phyloP scores from a whole-genome alignment of 2,329 filamentous ascomycete genomes.

The Cladosporium sp. region DNA sequence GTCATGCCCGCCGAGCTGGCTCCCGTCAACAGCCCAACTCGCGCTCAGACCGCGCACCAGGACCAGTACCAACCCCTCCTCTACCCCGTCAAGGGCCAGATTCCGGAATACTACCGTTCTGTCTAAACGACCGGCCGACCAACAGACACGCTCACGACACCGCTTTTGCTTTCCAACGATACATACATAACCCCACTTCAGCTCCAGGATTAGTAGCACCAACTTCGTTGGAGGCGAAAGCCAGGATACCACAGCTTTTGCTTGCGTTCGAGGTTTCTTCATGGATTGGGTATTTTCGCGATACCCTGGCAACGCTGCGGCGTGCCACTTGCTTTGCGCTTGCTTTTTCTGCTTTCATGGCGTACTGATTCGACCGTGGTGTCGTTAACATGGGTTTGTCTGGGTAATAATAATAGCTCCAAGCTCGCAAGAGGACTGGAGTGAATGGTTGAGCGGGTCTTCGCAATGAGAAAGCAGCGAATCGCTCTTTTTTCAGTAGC shows the following conservation, averaged over 20 bases:
- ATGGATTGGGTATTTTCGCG: neutral
- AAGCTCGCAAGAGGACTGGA: neutral
- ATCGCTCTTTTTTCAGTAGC: neutral
- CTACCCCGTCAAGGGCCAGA: neutral
- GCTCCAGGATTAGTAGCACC: neutral
- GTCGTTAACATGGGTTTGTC: neutral
- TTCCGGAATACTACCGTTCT: neutral
- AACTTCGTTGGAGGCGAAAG: neutral
- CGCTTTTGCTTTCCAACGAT: neutral
- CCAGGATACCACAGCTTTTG: neutral
- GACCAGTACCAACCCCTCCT: neutral
- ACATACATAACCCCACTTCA: neutral
- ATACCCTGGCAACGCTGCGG: conserved; percentile 1
- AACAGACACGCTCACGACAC: too few species aligned
- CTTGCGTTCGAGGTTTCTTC: neutral
- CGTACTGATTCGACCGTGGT: neutral
- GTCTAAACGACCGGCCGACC: too few species aligned
- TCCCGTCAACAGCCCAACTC: neutral
- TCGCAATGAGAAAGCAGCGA: neutral
- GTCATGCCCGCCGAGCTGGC: neutral
- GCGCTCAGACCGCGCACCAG: neutral
- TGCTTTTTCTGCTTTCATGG: neutral
- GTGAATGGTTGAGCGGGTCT: neutral
- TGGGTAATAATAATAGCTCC: conserved; percentile 4
- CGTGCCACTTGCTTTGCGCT: neutral